These are phyloP conservation scores for Mediolabrus comicus DNA, from an alignment of 108 stramenopile species.

Conservation along the genomic window DNA sequence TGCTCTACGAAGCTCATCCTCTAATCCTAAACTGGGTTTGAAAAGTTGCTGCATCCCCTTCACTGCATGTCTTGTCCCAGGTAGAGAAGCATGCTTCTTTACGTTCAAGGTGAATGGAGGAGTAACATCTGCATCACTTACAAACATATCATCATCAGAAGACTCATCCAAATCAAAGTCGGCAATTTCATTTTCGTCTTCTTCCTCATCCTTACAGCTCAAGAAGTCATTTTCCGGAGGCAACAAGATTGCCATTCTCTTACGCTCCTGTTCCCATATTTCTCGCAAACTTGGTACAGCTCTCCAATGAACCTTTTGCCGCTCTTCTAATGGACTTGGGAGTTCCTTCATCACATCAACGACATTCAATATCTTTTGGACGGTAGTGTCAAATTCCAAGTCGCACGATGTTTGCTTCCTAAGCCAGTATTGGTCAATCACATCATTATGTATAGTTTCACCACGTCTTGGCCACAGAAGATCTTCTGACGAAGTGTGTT, in stretches of 20 bases:
- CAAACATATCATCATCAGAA: slow-evolving; percentile 4
- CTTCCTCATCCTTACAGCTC: slow-evolving; percentile 27
- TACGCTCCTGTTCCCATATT: slow-evolving; percentile 83
- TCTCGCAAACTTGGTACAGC: slow-evolving; percentile 86
- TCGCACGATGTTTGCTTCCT: slow-evolving; percentile 72
- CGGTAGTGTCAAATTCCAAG: slow-evolving; percentile 75
- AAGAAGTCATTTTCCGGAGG: slow-evolving; percentile 74
- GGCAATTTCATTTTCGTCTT: slow-evolving; percentile 5
- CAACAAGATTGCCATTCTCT: slow-evolving; percentile 66
- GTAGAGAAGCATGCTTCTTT: slow-evolving; percentile 58
- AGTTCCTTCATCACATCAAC: slow-evolving; percentile 60
- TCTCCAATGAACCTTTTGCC: slow-evolving; percentile 78
- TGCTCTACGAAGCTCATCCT: slow-evolving; percentile 68
- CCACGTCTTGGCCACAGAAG: slow-evolving; percentile 33
- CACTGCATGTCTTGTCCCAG: slow-evolving; percentile 65
- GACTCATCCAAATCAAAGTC: slow-evolving; percentile 6
- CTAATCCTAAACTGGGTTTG: slow-evolving; percentile 60
- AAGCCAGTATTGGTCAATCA: slow-evolving; percentile 31
- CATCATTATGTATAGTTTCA: neutral
- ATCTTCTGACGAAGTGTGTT: slow-evolving; percentile 17
- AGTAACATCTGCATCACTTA: neutral
- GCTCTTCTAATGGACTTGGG: slow-evolving; percentile 52
- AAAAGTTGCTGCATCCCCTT: slow-evolving; percentile 66
- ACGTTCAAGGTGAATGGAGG: slow-evolving; percentile 73
- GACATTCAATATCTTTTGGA: slow-evolving; percentile 67